Evolutionary conservation across 306 rosid species (phyloP).

Genomic region (Herpetospermum pedunculosum): DNA sequence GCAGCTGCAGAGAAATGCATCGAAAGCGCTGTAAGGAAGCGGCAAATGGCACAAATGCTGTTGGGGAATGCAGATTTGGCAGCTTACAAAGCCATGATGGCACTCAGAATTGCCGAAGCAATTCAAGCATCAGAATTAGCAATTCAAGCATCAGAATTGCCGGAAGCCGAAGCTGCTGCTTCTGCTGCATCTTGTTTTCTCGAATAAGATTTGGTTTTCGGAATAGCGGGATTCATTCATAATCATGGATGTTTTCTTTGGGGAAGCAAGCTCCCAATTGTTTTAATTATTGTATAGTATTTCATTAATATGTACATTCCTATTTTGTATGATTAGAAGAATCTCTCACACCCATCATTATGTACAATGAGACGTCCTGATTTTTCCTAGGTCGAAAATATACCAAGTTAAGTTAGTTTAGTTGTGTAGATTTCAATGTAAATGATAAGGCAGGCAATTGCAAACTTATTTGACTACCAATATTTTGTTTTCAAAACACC

Average conservation of each 20-base stretch:
- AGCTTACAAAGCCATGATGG: slow-evolving; percentile 43
- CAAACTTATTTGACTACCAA: too few species aligned
- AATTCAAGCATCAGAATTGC: slow-evolving; percentile 23
- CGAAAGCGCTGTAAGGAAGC: slow-evolving; percentile 44
- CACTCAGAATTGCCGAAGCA: slow-evolving; percentile 48
- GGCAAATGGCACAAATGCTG: slow-evolving; percentile 49
- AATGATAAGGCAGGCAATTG: too few species aligned
- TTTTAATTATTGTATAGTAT: slow-evolving; percentile 43
- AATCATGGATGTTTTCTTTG: not conserved
- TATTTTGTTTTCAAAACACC: too few species aligned
- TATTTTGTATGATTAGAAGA: slow-evolving; percentile 33
- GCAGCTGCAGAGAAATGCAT: slow-evolving; percentile 25
- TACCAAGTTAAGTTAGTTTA: too few species aligned
- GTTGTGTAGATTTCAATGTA: too few species aligned
- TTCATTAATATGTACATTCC: slow-evolving; percentile 35
- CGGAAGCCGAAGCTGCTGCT: not conserved
- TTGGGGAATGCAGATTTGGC: slow-evolving; percentile 62
- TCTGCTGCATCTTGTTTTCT: slow-evolving; percentile 28
- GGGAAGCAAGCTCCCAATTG: not conserved
- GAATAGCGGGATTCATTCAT: not conserved
- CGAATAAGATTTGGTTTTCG: slow-evolving; percentile 20
- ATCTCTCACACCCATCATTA: slow-evolving; percentile 34
- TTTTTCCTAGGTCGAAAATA: slow-evolving; percentile 12
- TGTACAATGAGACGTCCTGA: slow-evolving; percentile 27
- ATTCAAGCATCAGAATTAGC: slow-evolving; percentile 33